Evolutionary conservation across 2,329 filamentous ascomycete species (phyloP), one percentile per base, ranked within the genome.

Genomic region (Daldinia sp.): DNA sequence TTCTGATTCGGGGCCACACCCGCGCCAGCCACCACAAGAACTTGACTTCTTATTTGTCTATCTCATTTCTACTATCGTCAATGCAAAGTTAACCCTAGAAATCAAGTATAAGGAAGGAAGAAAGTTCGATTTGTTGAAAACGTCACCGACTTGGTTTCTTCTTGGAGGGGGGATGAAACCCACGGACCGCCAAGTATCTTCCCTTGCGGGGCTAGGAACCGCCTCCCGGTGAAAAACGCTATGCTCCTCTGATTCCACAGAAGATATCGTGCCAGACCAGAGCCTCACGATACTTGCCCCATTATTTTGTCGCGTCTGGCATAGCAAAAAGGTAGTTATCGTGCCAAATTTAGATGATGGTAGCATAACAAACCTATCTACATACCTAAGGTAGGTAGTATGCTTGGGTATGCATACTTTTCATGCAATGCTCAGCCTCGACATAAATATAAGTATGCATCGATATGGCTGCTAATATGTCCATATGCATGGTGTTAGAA

Each of bases 21-120:
- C 58, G 56, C 57, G 53, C 62, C 45, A 56, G 57, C 47, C 59
- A 58, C 48, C 58, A 35, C 34, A n/a, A 27, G 51, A 34, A 15
- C 55, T 58, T 47, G 47, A 47, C 34, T 35, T 51, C 54, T 60
- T 19, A 65, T 67, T 67, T 60, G 61, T 63, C 58, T 54, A 35
- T 55, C 58, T 51, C 32, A 57, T 59, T 49, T 57, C 13, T 41
- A 55, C 43, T 52, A 54, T 60, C 53, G 55, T 60, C 54, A 56
- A 64, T 60, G 58, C 45, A 57, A 67, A 57, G 41, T 39, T 43
- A 19, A 53, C 35, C 55, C 34, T 43, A 27, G 52, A 56, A 65
- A 62, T 58, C 54, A 63, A 52, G 49, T 52, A 41, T 21, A 51
- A 4, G 15, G 27, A 15, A 27, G 21, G 25, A 57, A 35, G 51